phyloP scores from a whole-genome alignment of 108 stramenopile genomes.

The Cyclotella cryptica region DNA sequence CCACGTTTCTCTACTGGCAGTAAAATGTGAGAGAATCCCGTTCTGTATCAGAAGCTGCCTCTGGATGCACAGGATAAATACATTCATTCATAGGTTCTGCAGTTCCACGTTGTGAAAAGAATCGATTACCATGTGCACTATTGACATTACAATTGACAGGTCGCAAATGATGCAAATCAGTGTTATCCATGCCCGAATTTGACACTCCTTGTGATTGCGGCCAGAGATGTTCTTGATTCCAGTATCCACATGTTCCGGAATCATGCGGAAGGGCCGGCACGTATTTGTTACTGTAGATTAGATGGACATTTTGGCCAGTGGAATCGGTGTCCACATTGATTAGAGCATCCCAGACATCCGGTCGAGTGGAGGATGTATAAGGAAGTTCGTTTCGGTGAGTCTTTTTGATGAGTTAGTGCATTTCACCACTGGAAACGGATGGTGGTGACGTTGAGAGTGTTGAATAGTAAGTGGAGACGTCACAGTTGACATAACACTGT shows the following conservation, averaged over 20 bases:
- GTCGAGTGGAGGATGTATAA: conserved; percentile 51
- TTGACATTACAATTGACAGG: conserved; percentile 78
- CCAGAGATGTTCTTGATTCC: conserved; percentile 88
- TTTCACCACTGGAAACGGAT: conserved; percentile 16
- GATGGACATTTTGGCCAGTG: conserved; percentile 35
- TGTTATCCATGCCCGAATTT: conserved; percentile 27
- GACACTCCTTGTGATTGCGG: conserved; percentile 47
- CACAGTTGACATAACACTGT: conserved; percentile 23
- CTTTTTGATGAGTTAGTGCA: conserved; percentile 41
- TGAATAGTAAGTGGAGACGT: conserved; percentile 30
- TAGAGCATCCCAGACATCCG: conserved; percentile 75
- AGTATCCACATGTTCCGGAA: conserved; percentile 49
- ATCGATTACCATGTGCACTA: conserved; percentile 61
- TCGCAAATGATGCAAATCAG: conserved; percentile 74
- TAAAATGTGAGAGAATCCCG: conserved; percentile 45
- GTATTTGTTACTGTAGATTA: conserved; percentile 52
- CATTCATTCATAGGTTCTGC: conserved; percentile 23
- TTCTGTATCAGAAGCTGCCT: conserved; percentile 51
- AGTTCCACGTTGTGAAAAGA: conserved; percentile 57
- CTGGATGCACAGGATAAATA: conserved; percentile 49
- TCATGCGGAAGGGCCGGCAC: conserved; percentile 41
- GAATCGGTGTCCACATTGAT: conserved; percentile 58
- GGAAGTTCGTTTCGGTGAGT: conserved; percentile 62
- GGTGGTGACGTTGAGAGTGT: conserved; percentile 6
- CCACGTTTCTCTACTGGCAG: conserved; percentile 69